Evolutionary conservation across 306 rosid genomes (phyloP).

Genomic region (Vigna radiata): DNA sequence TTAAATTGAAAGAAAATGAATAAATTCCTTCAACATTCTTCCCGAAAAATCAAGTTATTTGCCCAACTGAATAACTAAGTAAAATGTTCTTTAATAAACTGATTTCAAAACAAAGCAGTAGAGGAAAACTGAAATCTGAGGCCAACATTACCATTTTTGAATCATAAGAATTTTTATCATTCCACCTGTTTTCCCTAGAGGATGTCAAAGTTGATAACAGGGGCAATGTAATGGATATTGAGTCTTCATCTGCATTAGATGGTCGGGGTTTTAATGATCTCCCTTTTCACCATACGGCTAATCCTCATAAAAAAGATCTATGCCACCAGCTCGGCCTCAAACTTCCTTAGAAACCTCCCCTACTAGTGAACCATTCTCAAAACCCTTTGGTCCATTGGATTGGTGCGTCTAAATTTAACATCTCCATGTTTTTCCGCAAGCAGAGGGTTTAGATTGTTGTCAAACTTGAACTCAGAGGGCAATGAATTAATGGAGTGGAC

Average conservation of each 20-base stretch:
- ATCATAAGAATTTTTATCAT: slow-evolving; percentile 77
- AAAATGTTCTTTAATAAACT: slow-evolving; percentile 5
- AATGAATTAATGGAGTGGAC: slow-evolving; percentile 70
- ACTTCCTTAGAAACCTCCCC: slow-evolving; percentile 54
- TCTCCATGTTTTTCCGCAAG: slow-evolving; percentile 50
- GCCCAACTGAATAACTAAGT: slow-evolving; percentile 11
- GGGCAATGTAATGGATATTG: slow-evolving; percentile 56
- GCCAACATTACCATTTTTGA: slow-evolving; percentile 75
- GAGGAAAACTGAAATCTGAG: slow-evolving; percentile 33
- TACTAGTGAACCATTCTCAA: slow-evolving; percentile 62
- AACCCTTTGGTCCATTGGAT: slow-evolving; percentile 48
- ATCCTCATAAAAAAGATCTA: slow-evolving; percentile 71
- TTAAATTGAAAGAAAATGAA: slow-evolving; percentile 12
- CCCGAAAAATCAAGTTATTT: slow-evolving; percentile 2
- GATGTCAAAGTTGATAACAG: slow-evolving; percentile 62
- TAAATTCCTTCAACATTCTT: slow-evolving; percentile 20
- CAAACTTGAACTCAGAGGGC: slow-evolving; percentile 66
- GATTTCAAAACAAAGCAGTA: slow-evolving; percentile 29
- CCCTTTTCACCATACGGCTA: slow-evolving; percentile 67
- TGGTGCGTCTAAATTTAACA: slow-evolving; percentile 47
- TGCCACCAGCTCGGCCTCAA: slow-evolving; percentile 44
- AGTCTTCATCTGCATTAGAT: slow-evolving; percentile 64
- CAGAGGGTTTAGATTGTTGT: slow-evolving; percentile 50
- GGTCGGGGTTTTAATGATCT: slow-evolving; percentile 59
- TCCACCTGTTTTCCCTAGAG: slow-evolving; percentile 75